Base-by-base conservation (phyloP, 495 filamentous ascomycete species). In the Cairneyella variabilis region DNA sequence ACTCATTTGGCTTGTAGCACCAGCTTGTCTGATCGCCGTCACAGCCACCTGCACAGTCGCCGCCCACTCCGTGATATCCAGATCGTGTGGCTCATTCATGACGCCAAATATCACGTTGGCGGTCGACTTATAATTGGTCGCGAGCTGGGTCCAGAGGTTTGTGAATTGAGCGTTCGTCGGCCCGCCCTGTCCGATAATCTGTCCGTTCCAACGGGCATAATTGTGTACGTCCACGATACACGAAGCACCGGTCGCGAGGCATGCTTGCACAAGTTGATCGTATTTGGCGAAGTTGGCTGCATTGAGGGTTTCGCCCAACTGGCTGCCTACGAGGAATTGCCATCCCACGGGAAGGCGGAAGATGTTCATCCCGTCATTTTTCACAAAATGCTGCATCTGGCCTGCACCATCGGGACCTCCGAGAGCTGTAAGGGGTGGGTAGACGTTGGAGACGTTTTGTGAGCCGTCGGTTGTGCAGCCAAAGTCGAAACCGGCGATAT, bases 201-300 rank as follows among this genome's bases (percentile, higher is more conserved):
- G 57, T 9, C 76, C 78, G 57, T 84, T 75, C 76, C 76, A 83
- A 44, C 80, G 70, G 0, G 79, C 80, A 64, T 79, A 82, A 64
- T 81, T 82, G 65, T 82, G 78, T 43, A 76, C 68, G 58, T 83
- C 79, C 48, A 86, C 70, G 57, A 85, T 77, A 63, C 83, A 86
- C 41, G 68, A 55, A 8, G 76, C 78, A 21, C 74, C 77, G 14
- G 76, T 74, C 12, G 57, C 66, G 44, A 85, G 68, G 61, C 83
- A 86, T 20, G 76, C 73, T 61, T 83, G 75, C 28, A 86, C 64
- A 21, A 84, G 62, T 25, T 68, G 65, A 64, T 84, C 75, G 59
- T 83, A 85, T 28, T 71, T 67, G n/a, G 58, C 73, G 10, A 78
- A 59, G 61, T 80, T 76, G 8, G 59, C 63, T 0, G 67, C 20